A percentile compares a stretch with the other conserved stretches of the same genome.
Evolutionary conservation across 2,329 filamentous ascomycete genomes (phyloP).

Genomic region (Didymellaceae sp.): DNA sequence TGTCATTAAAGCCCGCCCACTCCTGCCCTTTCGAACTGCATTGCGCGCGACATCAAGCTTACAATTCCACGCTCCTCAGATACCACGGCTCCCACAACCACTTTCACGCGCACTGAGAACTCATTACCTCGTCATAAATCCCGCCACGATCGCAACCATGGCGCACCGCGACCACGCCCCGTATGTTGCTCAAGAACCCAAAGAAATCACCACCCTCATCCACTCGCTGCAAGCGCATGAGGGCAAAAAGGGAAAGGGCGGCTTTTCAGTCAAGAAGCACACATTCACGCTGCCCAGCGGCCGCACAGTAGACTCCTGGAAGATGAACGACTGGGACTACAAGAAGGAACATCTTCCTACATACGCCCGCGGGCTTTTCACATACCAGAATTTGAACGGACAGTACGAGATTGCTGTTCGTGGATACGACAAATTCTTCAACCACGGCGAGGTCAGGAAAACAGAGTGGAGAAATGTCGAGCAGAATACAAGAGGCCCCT

Average conservation of each 20-base stretch:
- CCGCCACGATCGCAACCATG: constrained; percentile 51
- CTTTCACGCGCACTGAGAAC: constrained; percentile 6
- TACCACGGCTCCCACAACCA: neutral
- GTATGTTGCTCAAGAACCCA: constrained; percentile 71
- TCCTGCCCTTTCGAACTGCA: constrained; percentile 7
- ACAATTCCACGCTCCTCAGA: constrained; percentile 6
- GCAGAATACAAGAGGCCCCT: constrained; percentile 78
- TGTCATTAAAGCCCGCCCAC: constrained; percentile 24
- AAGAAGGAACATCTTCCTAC: constrained; percentile 85
- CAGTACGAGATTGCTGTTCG: constrained; percentile 80
- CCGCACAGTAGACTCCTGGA: constrained; percentile 85
- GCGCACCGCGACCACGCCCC: constrained; percentile 62
- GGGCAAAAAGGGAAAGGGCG: constrained; percentile 52
- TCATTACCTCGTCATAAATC: neutral
- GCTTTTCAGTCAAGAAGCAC: constrained; percentile 80
- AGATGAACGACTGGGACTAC: constrained; percentile 94
- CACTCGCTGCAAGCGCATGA: constrained; percentile 66
- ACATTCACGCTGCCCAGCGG: constrained; percentile 72
- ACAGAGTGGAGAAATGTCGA: constrained; percentile 86
- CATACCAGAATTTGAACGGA: constrained; percentile 70
- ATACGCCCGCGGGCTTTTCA: constrained; percentile 93
- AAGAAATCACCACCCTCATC: constrained; percentile 71
- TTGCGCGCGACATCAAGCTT: constrained; percentile 6
- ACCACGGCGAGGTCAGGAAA: constrained; percentile 78
- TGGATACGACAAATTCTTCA: constrained; percentile 99